Base-by-base conservation (phyloP, 2,329 filamentous ascomycete genomes). In the Diaporthe sp. region DNA sequence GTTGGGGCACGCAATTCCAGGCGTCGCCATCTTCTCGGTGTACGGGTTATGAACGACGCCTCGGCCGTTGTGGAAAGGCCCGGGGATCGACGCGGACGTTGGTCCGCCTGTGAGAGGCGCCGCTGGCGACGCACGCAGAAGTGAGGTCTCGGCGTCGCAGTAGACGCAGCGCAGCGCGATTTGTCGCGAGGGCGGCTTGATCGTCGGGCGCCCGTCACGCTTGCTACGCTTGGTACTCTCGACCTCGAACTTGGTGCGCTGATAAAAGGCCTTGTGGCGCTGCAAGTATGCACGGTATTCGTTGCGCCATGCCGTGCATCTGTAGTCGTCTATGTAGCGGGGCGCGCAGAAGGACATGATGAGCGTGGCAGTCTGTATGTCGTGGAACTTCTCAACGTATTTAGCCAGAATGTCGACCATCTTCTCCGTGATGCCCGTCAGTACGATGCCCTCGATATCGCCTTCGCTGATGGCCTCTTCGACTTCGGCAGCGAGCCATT, bases 361-460 rank as follows among this genome's bases (percentile, higher is more conserved):
- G 2, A 97, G 87, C 0, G 94, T 92, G 2, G 94, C 93, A 1
- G 94, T 95, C 83, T 97, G 95, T 33, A 94, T 88, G 81, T 96
- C 94, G 80, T 92, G 89, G 81, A 93, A 95, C 78, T 93, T 93
- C 78, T 92, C 88, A 60, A 97, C 89, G 82, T 95, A 95, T 68
- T 91, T 90, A 76, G 94, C 92, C 75, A 96, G 90, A 25, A 97
- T 90, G 80, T 95, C 93, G 74, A 96, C 91, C 69, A 93, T 87
- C 71, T 87, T 86, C 77, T 95, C 93, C 3, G 91, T 92, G 75
- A 97, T 92, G 50, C 95, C 95, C 0, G 94, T 94, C 17, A 97
- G 88, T 3, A 95, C 89, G 54, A 97, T 90, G 42, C 92, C 94
- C 82, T 95, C 93, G 67, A 96, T 89, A 79, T 96, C 92, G 64